phyloP scores from a whole-genome alignment of 2,329 filamentous ascomycete genomes.

The Curvularia eragrostidis region DNA sequence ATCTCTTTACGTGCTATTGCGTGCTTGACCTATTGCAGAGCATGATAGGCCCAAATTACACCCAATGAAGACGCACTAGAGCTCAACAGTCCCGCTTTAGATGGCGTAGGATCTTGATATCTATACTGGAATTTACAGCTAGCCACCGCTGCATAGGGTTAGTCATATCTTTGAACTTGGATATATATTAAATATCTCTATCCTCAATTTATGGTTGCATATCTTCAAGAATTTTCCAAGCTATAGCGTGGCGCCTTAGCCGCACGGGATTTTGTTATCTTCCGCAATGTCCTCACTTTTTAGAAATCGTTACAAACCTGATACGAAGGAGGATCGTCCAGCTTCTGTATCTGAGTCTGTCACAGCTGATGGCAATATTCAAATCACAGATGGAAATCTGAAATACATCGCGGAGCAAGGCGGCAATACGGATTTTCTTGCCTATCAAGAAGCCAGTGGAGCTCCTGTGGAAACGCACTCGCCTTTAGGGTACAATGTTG shows the following conservation, averaged over 20 bases:
- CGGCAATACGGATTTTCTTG: constrained; percentile 21
- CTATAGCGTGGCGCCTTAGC: too few relatives aligned
- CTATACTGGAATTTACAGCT: too few relatives aligned
- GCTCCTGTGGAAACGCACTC: constrained; percentile 41
- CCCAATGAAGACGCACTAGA: neutral
- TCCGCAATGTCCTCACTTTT: neutral
- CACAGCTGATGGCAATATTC: neutral
- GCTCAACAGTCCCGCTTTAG: too few relatives aligned
- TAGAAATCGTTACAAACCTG: neutral
- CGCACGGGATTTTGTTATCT: too few relatives aligned
- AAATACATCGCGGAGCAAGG: constrained; percentile 32
- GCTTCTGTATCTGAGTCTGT: neutral
- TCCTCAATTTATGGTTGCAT: too few relatives aligned
- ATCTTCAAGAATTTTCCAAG: too few relatives aligned
- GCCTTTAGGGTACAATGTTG: constrained; percentile 42
- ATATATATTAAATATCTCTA: too few relatives aligned
- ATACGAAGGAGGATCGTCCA: neutral
- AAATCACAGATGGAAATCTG: neutral
- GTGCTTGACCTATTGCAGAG: too few relatives aligned
- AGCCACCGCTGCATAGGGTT: too few relatives aligned
- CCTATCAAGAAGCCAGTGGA: constrained; percentile 39
- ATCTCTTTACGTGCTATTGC: too few relatives aligned
- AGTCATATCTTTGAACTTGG: too few relatives aligned
- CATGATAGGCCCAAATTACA: too few relatives aligned
- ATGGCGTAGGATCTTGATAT: neutral